These are phyloP conservation scores for Yamadazyma jaroonii DNA, from an alignment of 1,139 yeast species.

Conservation along the genomic window DNA sequence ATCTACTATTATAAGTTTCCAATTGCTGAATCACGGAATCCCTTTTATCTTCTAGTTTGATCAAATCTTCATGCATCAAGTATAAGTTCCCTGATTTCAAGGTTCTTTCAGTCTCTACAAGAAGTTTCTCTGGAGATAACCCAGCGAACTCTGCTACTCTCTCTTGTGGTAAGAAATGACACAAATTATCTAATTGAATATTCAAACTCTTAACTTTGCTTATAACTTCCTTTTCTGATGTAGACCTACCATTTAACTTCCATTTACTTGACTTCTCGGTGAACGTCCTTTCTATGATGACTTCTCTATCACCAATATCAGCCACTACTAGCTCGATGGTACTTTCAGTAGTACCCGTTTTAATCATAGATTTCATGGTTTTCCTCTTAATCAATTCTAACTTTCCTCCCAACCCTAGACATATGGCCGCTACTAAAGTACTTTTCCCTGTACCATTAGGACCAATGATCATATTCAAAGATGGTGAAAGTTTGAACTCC, in stretches of 20 bases:
- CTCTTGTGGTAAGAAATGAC: constrained; percentile 95
- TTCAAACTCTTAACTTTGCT: constrained; percentile 49
- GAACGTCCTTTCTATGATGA: constrained; percentile 37
- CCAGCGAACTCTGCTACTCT: constrained; percentile 92
- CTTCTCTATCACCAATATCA: constrained; percentile 29
- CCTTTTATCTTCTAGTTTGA: constrained; percentile 45
- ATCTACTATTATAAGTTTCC: constrained; percentile 25
- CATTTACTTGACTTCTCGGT: constrained; percentile 55
- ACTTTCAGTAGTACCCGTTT: constrained; percentile 61
- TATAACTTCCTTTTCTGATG: constrained; percentile 47
- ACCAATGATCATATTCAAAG: constrained; percentile 89
- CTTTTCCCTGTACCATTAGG: constrained; percentile 98
- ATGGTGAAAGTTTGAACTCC: constrained; percentile 78
- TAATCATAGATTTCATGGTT: constrained; percentile 70
- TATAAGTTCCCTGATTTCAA: constrained; percentile 62
- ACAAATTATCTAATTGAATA: constrained; percentile 85
- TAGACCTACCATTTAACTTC: constrained; percentile 48
- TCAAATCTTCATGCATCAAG: constrained; percentile 55
- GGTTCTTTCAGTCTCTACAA: constrained; percentile 80
- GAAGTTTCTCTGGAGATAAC: constrained; percentile 68
- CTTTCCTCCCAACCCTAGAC: constrained; percentile 84
- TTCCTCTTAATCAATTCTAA: constrained; percentile 81
- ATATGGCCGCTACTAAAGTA: constrained; percentile 90
- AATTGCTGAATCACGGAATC: constrained; percentile 26
- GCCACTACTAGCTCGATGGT: constrained; percentile 65